Conservation (phyloP, 176 grass and related monocot genomes). For the Bothriochloa decipiens region DNA sequence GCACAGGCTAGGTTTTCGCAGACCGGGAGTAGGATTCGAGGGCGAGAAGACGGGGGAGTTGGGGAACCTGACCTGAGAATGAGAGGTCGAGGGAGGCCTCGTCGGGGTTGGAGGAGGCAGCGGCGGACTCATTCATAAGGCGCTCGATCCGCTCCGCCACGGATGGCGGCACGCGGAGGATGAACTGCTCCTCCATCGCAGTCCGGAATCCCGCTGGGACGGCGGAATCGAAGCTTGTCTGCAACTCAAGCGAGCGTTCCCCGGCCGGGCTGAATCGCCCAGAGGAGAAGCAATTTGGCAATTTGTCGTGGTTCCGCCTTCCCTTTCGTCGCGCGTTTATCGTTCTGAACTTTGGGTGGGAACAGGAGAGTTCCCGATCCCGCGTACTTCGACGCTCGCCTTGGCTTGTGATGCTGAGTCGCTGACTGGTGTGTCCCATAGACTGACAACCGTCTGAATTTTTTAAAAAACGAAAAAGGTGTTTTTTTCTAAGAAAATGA, state of each 20-base stretch:
- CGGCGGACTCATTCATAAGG: conserved; percentile 70
- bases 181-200: conserved; percentile 89
- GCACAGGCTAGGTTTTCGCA: neutral
- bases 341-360: neutral
- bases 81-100: conserved; percentile 79
- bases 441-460: no score
- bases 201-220: neutral
- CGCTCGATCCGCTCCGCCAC: conserved; percentile 77
- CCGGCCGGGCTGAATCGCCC: neutral
- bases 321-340: neutral
- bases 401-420: no score
- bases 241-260: neutral
- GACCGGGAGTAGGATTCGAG: neutral
- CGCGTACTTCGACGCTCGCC: neutral
- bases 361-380: neutral
- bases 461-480: no score
- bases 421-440: no score
- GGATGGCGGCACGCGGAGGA: conserved; percentile 80
- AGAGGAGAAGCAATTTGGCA: neutral
- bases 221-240: neutral
- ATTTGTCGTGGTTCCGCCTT: neutral
- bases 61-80: conserved; percentile 61
- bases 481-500: no score
- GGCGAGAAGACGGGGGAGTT: neutral
- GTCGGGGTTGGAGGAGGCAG: conserved; percentile 56